Conservation (phyloP, 2,329 filamentous ascomycete species). For the Arthrobotrys sinensis region DNA sequence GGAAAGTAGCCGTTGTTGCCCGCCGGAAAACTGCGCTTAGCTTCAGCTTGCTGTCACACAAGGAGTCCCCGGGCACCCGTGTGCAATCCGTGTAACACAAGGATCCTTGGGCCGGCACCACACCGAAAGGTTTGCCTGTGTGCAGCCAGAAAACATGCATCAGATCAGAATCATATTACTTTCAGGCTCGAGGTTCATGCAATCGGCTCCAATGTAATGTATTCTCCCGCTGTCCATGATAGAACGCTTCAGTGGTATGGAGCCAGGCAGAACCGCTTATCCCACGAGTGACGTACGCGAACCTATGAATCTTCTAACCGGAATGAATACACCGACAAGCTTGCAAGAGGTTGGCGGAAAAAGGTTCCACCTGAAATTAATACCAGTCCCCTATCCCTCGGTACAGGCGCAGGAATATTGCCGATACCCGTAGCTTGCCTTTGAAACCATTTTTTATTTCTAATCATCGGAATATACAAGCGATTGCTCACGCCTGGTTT, state of each 20-base stretch:
- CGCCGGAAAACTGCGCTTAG: conserved; percentile 33
- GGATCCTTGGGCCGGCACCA: neutral
- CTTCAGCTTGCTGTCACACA: neutral
- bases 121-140: neutral
- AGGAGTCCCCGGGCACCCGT: neutral
- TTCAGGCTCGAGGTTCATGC: neutral
- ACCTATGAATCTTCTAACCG: conserved; percentile 4
- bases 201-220: neutral
- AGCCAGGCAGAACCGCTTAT: conserved; percentile 2
- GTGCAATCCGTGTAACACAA: conserved; percentile 21
- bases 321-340: neutral
- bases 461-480: too few relatives aligned
- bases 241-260: neutral
- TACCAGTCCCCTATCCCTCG: too few relatives aligned
- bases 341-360: too few relatives aligned
- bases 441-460: too few relatives aligned
- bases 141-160: neutral
- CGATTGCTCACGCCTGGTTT: too few relatives aligned
- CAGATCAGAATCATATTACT: neutral
- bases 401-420: too few relatives aligned
- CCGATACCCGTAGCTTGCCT: too few relatives aligned
- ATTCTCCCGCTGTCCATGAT: neutral
- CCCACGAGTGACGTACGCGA: neutral
- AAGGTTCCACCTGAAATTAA: too few relatives aligned
- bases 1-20: conserved; percentile 1